Conservation (phyloP, 768 basidiomycete genomes). For the Galerina sulciceps region DNA sequence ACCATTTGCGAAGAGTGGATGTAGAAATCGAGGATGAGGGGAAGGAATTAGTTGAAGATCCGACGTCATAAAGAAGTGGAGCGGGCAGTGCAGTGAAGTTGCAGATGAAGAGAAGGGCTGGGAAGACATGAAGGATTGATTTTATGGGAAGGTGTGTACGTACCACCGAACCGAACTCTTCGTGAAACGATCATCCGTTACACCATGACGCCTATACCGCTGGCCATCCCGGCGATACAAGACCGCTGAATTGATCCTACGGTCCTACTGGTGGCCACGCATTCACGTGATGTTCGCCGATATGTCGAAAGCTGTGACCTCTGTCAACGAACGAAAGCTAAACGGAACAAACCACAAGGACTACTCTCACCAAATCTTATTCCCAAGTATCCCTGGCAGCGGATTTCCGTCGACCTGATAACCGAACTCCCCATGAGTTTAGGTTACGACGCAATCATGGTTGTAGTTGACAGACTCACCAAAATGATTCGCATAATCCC, state of each 20-base stretch:
- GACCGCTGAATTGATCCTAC: neutral
- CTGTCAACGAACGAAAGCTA: slow-evolving; percentile 35
- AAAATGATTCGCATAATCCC: slow-evolving; percentile 11
- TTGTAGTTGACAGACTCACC: slow-evolving; percentile 22
- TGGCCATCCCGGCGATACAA: slow-evolving; percentile 4
- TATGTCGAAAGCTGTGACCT: slow-evolving; percentile 31
- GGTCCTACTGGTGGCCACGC: slow-evolving; percentile 8
- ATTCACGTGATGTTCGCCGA: slow-evolving; percentile 8
- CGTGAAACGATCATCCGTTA: neutral
- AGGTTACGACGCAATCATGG: slow-evolving; percentile 38
- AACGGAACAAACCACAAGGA: slow-evolving; percentile 28
- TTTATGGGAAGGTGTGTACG: neutral
- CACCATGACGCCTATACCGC: neutral
- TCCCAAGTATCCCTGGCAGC: slow-evolving; percentile 28
- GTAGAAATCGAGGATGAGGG: no score
- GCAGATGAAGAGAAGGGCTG: no score
- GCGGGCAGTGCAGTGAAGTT: no score
- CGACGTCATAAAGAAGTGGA: neutral
- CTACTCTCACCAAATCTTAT: slow-evolving; percentile 18
- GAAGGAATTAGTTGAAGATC: neutral
- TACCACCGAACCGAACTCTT: neutral
- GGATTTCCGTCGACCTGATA: slow-evolving; percentile 41
- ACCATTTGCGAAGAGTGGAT: neutral
- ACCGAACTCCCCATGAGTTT: slow-evolving; percentile 30
- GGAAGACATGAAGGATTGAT: neutral